phyloP scores from a whole-genome alignment of 75 land plant genomes.

The Pinus taeda region DNA sequence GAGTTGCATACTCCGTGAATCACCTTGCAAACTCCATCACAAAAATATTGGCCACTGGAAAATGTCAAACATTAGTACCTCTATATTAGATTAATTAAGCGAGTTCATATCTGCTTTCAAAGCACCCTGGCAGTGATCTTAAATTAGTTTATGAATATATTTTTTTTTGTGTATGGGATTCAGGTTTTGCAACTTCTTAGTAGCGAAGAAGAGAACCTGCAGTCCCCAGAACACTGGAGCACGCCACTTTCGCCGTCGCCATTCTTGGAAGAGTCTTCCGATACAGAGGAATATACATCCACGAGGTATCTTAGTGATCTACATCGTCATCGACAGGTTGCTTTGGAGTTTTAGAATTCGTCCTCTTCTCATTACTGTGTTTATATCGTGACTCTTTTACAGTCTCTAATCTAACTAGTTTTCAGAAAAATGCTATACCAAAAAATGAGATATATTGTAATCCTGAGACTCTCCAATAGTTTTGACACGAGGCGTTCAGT shows the following conservation, averaged over 20 bases:
- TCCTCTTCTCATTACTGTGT: not conserved
- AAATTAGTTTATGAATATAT: not conserved
- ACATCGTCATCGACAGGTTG: conserved; percentile 31
- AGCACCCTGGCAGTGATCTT: not conserved
- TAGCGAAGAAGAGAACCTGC: conserved; percentile 11
- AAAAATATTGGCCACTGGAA: not conserved
- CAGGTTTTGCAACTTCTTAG: conserved; percentile 48
- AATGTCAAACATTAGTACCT: not conserved
- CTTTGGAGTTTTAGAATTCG: conserved; percentile 16
- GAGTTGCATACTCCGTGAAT: conserved; percentile 4
- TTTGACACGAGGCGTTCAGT: conserved; percentile 9
- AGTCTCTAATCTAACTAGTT: not conserved
- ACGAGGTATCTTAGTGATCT: conserved; percentile 36
- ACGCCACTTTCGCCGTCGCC: not conserved
- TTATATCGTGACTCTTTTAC: not conserved
- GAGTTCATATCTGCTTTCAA: not conserved
- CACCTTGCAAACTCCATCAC: not conserved
- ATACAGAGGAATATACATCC: conserved; percentile 30
- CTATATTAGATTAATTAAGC: not conserved
- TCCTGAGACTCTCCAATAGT: not conserved
- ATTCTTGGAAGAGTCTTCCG: conserved; percentile 10
- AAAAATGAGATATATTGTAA: not conserved
- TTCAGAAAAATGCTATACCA: not conserved
- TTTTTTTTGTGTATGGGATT: conserved; percentile 1
- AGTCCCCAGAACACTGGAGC: not conserved